Base-by-base conservation (phyloP, 75 land plant species). In the Cunninghamia lanceolata region DNA sequence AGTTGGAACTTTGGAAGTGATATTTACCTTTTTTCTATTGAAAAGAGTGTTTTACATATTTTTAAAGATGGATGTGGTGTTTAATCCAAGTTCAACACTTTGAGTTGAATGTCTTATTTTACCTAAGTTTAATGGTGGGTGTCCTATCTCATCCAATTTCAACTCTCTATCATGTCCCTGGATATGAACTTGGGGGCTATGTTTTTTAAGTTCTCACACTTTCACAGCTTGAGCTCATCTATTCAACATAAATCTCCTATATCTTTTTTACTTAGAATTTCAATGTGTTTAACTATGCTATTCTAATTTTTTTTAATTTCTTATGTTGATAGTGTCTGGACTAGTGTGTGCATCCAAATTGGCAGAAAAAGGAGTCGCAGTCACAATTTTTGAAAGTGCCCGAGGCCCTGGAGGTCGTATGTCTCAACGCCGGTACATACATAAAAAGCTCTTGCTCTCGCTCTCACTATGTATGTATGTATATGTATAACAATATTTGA, bases 381-480 rank as follows among this genome's bases (percentile, higher is more conserved):
- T 96, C 82, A 93, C 93, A 35, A 79, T 96, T 5, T 93, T 94
- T 84, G 96, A 96, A 39, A 87, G 89, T 35, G 98, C 93, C 34
- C 89, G 98, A 85, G 98, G 96, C 42, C 91, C 98, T 7, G 96
- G 96, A 50, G 98, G 98, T 15, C 89, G 98, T 21, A 96, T 93
- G 96, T 92, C 96, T 76, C 94, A 90, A 34, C 83, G 95, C 45
- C 92, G 92, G 96, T 93, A 76, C 16, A 25, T 34, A 5, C 73
- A 40, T 40, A 17, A 21, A 28, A n/a, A 50, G 0, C 13, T 50
- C 14, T 50, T 2, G 8, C 50, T 13, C 16, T 50, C 52, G 11
- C 52, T 50, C 11, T 47, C 13, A 10, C 9, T 68, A 53, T 9
- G 1, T 46, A 16, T 16, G 13, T 47, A 53, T 53, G 4, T 53